Percentiles rank a stretch among this genome's conserved stretches.
Evolutionary conservation across 2,329 filamentous ascomycete species (phyloP).

Genomic region (Cercospora sp.): DNA sequence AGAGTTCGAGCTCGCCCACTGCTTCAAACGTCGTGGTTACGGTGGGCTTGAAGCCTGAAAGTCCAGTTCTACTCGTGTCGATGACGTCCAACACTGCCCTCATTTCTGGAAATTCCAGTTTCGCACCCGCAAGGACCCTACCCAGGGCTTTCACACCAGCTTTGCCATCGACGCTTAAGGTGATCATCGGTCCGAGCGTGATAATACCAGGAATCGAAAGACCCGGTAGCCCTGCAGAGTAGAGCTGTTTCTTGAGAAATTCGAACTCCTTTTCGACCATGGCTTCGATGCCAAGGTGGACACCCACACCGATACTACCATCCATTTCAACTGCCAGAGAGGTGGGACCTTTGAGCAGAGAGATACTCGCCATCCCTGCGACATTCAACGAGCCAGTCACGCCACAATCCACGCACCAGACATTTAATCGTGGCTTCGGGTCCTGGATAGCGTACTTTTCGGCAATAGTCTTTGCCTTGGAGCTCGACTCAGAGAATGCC

Average conservation of each 20-base stretch:
- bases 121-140: neutral
- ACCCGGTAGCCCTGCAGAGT: neutral
- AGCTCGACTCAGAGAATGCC: neutral
- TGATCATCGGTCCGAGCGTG: neutral
- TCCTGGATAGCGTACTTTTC: neutral
- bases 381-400: neutral
- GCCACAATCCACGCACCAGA: neutral
- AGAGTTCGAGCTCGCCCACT: neutral
- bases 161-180: neutral
- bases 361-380: neutral
- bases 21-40: neutral
- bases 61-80: neutral
- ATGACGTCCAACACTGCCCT: neutral
- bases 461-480: neutral
- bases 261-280: neutral
- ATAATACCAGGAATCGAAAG: neutral
- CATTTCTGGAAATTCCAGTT: constrained; percentile 4
- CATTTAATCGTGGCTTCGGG: neutral
- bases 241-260: neutral
- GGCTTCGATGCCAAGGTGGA: neutral
- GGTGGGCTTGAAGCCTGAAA: neutral
- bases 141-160: neutral
- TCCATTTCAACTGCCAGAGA: neutral
- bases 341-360: neutral
- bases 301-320: neutral